Evolutionary conservation across 208 protist genomes (phyloP).

Genomic region (Porcisia deanei): DNA sequence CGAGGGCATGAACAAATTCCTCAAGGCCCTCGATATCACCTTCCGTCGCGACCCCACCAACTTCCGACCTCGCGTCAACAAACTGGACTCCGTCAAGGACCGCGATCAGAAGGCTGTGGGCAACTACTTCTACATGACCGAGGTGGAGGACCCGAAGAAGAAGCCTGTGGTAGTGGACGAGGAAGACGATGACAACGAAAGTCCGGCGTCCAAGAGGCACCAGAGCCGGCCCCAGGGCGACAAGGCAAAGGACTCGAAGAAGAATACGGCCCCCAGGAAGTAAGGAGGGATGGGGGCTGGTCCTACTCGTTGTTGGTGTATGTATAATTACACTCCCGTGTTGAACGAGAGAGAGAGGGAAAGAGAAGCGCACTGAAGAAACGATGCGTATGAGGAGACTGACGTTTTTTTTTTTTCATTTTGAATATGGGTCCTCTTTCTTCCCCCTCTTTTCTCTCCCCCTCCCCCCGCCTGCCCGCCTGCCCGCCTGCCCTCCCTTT

Average conservation of each 20-base stretch:
- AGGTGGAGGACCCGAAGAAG: conserved; percentile 53
- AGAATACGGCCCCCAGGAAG: conserved; percentile 39
- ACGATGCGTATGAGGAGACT: conserved; percentile 5
- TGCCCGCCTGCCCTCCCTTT: not conserved
- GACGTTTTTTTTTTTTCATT: conserved; percentile 17
- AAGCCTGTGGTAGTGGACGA: conserved; percentile 33
- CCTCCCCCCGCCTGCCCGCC: not conserved
- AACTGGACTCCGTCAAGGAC: conserved; percentile 98
- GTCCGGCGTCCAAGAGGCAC: conserved; percentile 16
- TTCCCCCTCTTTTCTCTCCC: not conserved
- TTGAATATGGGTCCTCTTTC: conserved; percentile 4
- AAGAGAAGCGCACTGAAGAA: no score
- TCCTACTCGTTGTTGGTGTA: not conserved
- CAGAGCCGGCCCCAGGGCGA: conserved; percentile 23
- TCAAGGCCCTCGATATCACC: conserved; percentile 97
- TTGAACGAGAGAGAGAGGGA: not conserved
- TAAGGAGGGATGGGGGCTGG: conserved; percentile 16
- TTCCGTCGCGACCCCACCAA: conserved; percentile 99
- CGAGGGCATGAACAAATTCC: conserved; percentile 98
- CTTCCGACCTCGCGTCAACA: conserved; percentile 99
- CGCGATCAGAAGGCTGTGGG: conserved; percentile 97
- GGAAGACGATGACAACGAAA: conserved; percentile 84
- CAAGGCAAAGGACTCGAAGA: conserved; percentile 36
- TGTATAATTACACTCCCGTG: not conserved
- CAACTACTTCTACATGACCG: conserved; percentile 99